Percentiles rank a stretch among this genome's conserved stretches.
Evolutionary conservation across 1,139 yeast species (phyloP).

Genomic region (Debaryomyces fabryi): DNA sequence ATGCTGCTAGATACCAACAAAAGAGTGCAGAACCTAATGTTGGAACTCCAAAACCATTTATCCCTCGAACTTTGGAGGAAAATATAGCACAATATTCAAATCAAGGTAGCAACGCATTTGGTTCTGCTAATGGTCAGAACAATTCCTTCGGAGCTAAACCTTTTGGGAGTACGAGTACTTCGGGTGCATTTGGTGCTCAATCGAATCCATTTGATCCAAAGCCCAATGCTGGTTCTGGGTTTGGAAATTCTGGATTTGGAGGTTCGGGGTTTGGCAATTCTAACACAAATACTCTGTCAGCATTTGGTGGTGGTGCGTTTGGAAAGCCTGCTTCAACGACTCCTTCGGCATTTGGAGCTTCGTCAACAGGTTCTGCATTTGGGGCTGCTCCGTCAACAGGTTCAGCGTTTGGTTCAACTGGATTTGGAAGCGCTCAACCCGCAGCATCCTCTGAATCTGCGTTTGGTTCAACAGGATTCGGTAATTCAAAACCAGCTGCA

Average conservation of each 20-base stretch:
- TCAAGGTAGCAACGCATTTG: conserved; percentile 5
- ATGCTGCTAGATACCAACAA: conserved; percentile 63
- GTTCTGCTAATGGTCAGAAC: neutral
- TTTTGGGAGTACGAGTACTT: conserved; percentile 11
- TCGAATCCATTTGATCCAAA: conserved; percentile 13
- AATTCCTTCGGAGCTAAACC: conserved; percentile 12
- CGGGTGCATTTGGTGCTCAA: conserved; percentile 11
- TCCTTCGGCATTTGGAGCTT: conserved; percentile 11
- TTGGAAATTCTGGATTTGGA: conserved; percentile 13
- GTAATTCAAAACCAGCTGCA: neutral
- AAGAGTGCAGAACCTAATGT: conserved; percentile 41
- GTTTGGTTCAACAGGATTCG: conserved; percentile 11
- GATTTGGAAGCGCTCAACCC: conserved; percentile 13
- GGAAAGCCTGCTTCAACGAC: conserved; percentile 5
- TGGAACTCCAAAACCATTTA: conserved; percentile 37
- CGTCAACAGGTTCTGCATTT: conserved; percentile 11
- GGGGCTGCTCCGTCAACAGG: conserved; percentile 14
- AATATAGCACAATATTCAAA: conserved; percentile 19
- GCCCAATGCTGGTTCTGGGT: conserved; percentile 8
- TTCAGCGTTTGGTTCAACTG: conserved; percentile 16
- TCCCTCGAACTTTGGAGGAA: conserved; percentile 34
- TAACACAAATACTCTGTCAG: neutral
- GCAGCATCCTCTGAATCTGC: conserved; percentile 3
- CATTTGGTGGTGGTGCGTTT: conserved; percentile 15
- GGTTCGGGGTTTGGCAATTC: conserved; percentile 22